phyloP scores from a whole-genome alignment of 2,329 filamentous ascomycete genomes.

The Trichoderma harzianum region DNA sequence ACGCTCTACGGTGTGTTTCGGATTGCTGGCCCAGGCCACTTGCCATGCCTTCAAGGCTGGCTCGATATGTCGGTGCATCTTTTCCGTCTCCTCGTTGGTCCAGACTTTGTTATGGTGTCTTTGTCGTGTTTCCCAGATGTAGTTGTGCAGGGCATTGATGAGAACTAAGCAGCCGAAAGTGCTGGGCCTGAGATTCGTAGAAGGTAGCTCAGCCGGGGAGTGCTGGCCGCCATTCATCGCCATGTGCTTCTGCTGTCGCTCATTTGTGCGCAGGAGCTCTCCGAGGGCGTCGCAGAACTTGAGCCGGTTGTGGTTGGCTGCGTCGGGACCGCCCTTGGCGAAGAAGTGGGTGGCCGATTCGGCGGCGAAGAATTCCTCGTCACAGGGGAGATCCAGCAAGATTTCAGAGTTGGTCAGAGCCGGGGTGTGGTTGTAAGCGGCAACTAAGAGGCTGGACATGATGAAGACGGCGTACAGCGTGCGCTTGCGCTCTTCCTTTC shows the following conservation, averaged over 20 bases:
- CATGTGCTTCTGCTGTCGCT: conserved; percentile 53
- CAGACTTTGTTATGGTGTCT: conserved; percentile 83
- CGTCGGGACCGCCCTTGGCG: conserved; percentile 67
- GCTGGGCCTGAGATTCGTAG: conserved; percentile 72
- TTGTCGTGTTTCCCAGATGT: conserved; percentile 96
- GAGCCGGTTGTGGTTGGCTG: conserved; percentile 65
- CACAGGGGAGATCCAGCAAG: conserved; percentile 81
- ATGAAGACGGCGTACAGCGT: conserved; percentile 90
- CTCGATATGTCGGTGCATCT: conserved; percentile 94
- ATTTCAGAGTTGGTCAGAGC: conserved; percentile 94
- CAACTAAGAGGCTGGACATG: conserved; percentile 84
- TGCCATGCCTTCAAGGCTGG: conserved; percentile 94
- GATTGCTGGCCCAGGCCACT: conserved; percentile 83
- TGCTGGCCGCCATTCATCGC: conserved; percentile 1
- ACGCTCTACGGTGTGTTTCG: conserved; percentile 76
- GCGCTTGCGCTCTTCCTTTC: conserved; percentile 83
- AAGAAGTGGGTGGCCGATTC: conserved; percentile 80
- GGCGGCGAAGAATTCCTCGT: conserved; percentile 86
- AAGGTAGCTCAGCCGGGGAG: conserved; percentile 42
- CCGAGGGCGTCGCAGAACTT: conserved; percentile 81
- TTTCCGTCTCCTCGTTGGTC: conserved; percentile 89
- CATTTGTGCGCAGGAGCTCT: conserved; percentile 74
- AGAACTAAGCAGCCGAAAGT: conserved; percentile 88
- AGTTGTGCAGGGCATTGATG: conserved; percentile 94
- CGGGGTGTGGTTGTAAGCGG: conserved; percentile 88